Evolutionary conservation across 2,329 filamentous ascomycete species (phyloP), one percentile per base, ranked within the genome.

Genomic region (Botrytis tulipae): DNA sequence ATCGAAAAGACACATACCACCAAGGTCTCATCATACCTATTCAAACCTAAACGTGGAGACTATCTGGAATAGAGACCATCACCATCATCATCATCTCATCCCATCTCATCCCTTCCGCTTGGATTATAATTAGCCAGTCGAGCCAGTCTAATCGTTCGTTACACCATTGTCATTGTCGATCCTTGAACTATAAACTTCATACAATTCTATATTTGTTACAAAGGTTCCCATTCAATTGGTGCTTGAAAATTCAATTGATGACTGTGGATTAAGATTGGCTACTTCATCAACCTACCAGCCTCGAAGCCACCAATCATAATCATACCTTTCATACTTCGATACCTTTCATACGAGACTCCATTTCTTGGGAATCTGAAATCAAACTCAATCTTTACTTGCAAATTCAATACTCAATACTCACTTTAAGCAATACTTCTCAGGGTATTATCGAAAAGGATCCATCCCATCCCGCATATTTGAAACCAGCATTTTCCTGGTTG

Each of bases 161-260:
- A 62, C 60, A 62, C 22, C 22, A 37, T 54, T 54, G 48, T 54
- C 48, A 54, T 18, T 62, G 37, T 62, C 60, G 60, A 62, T 62
- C 60, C 60, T 62, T 62, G n/a, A n/a, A 62, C 37, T 62, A n/a
- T 40, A 62, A n/a, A n/a, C 35, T 40, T 62, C 35, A 4, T 40
- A 7, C 60, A 16, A 29, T 54, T 61, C 35, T 37, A 61, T 40
- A 61, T 61, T 61, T 40, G 59, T 61, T 61, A 61, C 59, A n/a
- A 32, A 32, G 10, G n/a, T 42, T 22, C 22, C 40, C 62, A 46
- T 25, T 32, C 14, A 57, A 29, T 65, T 25, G 22, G 42, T 32
- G n/a, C 20, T 46, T 7, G 18, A 32, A 42, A 35, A 48, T 66
- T 48, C 42, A 48, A 48, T 66, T 48, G 44, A 66, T 48, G 63